phyloP scores from a whole-genome alignment of 805 yeast genomes.

The Cyberlindnera sargentensis region DNA sequence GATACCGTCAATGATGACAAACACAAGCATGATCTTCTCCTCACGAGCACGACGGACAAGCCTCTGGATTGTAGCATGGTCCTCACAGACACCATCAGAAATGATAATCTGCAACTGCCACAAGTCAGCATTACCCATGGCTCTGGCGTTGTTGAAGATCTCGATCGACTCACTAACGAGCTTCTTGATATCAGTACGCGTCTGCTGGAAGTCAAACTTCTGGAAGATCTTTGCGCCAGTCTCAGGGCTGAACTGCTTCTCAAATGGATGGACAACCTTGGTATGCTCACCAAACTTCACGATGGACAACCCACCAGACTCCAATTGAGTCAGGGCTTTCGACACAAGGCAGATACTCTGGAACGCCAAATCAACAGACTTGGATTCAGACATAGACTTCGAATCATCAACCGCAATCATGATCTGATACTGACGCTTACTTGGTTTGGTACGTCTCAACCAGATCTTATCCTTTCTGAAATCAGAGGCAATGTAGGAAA shows the following conservation, averaged over 20 bases:
- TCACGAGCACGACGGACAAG: constrained; percentile 90
- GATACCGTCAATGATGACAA: constrained; percentile 89
- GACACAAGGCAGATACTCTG: constrained; percentile 91
- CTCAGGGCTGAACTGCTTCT: constrained; percentile 73
- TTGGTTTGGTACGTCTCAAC: constrained; percentile 96
- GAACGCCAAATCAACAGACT: constrained; percentile 85
- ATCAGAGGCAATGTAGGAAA: constrained; percentile 95
- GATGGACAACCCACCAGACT: constrained; percentile 87
- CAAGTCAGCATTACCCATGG: constrained; percentile 48
- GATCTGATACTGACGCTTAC: constrained; percentile 93
- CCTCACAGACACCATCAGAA: constrained; percentile 97
- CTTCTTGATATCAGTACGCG: constrained; percentile 73
- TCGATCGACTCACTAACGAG: constrained; percentile 67
- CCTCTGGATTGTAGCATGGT: constrained; percentile 75
- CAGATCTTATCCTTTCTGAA: constrained; percentile 97
- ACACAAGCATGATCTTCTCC: constrained; percentile 87
- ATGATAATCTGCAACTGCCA: constrained; percentile 93
- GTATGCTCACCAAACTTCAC: constrained; percentile 86
- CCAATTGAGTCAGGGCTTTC: constrained; percentile 87
- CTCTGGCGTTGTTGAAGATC: constrained; percentile 54
- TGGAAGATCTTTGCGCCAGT: constrained; percentile 80
- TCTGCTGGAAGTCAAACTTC: constrained; percentile 86
- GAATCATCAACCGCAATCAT: constrained; percentile 98
- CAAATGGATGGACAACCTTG: constrained; percentile 83
- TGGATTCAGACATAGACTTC: constrained; percentile 92